phyloP scores from a whole-genome alignment of 2,329 filamentous ascomycete species.

The Phyllosticta capitalensis region DNA sequence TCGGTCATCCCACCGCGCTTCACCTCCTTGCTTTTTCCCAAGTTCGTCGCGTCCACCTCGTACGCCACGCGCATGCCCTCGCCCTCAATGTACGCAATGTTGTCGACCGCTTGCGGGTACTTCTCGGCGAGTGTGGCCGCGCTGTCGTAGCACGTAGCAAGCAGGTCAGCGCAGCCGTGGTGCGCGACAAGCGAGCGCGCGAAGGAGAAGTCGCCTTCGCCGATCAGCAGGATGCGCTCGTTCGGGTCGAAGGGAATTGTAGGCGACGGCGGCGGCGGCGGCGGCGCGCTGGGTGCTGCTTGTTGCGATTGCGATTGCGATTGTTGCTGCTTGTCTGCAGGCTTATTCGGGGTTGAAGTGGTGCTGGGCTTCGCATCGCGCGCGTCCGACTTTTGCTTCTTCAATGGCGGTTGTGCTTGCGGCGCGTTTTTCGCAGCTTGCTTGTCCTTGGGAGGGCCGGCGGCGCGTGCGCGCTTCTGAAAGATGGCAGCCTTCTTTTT shows the following conservation, averaged over 20 bases:
- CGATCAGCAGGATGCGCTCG: conserved; percentile 64
- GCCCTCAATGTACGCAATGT: conserved; percentile 45
- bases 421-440: neutral
- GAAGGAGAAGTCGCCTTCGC: conserved; percentile 76
- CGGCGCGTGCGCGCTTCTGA: neutral
- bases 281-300: neutral
- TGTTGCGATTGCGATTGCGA: neutral
- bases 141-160: conserved; percentile 60
- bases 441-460: neutral
- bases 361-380: conserved; percentile 3
- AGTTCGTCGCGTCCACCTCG: conserved; percentile 44
- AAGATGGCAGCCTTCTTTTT: neutral
- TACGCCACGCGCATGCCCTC: conserved; percentile 28
- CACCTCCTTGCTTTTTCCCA: conserved; percentile 38
- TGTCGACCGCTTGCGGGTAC: conserved; percentile 59
- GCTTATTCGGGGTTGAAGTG: neutral
- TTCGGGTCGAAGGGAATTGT: conserved; percentile 58
- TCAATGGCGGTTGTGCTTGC: neutral
- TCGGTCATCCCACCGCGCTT: conserved; percentile 29
- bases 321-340: neutral
- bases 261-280: conserved; percentile 15
- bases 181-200: conserved; percentile 55
- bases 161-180: conserved; percentile 57
- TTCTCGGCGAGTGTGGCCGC: conserved; percentile 54
- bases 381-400: neutral